phyloP scores from a whole-genome alignment of 129 eudicot genomes.

The Lactuca saligna region DNA sequence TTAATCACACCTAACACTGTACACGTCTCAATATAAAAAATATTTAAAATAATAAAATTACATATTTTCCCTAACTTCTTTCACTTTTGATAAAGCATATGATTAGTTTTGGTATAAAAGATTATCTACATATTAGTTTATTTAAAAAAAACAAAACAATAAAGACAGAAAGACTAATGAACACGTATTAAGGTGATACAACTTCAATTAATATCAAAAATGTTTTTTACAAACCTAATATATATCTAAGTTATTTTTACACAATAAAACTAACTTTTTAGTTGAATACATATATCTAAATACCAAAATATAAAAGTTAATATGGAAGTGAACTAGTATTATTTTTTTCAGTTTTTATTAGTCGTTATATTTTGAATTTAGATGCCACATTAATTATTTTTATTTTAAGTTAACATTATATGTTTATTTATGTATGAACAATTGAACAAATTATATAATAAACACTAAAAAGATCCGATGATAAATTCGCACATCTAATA shows the following conservation, averaged over 20 bases:
- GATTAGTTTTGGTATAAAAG: constrained; percentile 2
- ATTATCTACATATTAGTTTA: constrained; percentile 3
- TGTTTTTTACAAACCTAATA: neutral
- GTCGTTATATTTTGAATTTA: neutral
- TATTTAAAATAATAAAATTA: neutral
- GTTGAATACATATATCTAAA: too few species aligned
- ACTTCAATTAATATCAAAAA: too few species aligned
- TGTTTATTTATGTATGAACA: neutral
- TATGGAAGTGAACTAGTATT: neutral
- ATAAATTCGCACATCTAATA: constrained; percentile 1
- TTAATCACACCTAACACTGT: constrained; percentile 24
- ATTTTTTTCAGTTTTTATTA: too few species aligned
- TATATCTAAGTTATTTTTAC: too few species aligned
- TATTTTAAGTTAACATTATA: neutral
- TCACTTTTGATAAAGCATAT: neutral
- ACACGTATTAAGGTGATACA: too few species aligned
- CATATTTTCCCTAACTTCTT: neutral
- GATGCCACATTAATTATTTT: neutral
- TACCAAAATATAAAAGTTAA: neutral
- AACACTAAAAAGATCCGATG: constrained; percentile 1
- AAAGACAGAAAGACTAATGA: too few species aligned
- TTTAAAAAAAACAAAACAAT: neutral
- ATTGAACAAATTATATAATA: too few species aligned
- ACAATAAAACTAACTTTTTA: too few species aligned
- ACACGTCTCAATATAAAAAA: constrained; percentile 4